A percentile compares a stretch with the other conserved stretches of the same genome.
Evolutionary conservation across 257 asterid species (phyloP).

Genomic region (Solanum etuberosum): DNA sequence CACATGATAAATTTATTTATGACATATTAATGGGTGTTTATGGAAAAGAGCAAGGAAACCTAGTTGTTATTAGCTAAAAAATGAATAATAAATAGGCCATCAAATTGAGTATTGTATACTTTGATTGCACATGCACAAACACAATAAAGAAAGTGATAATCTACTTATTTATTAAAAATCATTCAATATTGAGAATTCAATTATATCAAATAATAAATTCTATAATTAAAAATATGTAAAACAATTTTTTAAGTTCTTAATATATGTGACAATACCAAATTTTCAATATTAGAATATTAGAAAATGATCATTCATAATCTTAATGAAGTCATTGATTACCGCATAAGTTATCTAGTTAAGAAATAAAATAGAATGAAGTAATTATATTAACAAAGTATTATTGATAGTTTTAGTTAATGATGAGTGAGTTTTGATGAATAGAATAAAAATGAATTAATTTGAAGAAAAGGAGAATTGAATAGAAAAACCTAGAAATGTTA

Average conservation of each 20-base stretch:
- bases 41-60: background rate
- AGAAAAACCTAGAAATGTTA: background rate
- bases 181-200: background rate
- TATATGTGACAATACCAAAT: background rate
- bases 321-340: too few relatives aligned
- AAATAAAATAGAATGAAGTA: too few relatives aligned
- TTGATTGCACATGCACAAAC: background rate
- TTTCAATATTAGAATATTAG: too few relatives aligned
- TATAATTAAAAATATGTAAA: too few relatives aligned
- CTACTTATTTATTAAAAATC: background rate
- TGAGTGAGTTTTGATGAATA: background rate
- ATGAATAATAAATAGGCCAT: too few relatives aligned
- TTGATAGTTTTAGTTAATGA: background rate
- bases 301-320: too few relatives aligned
- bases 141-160: background rate
- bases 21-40: background rate
- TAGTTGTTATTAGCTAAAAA: background rate
- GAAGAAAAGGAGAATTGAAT: background rate
- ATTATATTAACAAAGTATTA: too few relatives aligned
- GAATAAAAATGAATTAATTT: background rate
- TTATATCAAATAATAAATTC: too few relatives aligned
- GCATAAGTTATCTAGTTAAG: background rate
- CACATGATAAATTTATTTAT: background rate
- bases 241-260: too few relatives aligned
- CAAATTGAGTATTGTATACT: background rate